Evolutionary conservation across 345 rosid genomes (phyloP).

Genomic region (Sisymbrium irio): DNA sequence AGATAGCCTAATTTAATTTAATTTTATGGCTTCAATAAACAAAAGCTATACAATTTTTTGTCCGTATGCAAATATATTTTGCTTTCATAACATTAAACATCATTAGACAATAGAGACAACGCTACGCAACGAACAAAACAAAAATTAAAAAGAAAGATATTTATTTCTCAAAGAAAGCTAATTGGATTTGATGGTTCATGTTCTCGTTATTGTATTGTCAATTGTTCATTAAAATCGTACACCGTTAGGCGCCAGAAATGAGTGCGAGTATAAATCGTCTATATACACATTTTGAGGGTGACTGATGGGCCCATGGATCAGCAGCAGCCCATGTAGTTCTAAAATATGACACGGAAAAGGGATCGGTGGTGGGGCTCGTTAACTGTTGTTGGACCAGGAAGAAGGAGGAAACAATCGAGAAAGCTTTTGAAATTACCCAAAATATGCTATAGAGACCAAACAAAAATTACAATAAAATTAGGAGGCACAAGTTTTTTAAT

Average conservation of each 20-base stretch:
- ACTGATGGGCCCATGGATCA: constrained; percentile 2
- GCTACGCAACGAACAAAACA: background rate
- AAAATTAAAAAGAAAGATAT: no score
- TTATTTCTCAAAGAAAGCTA: background rate
- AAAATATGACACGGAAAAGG: background rate
- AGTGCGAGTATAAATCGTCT: background rate
- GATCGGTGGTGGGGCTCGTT: background rate
- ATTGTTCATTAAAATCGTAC: background rate
- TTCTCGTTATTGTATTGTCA: background rate
- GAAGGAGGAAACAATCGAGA: background rate
- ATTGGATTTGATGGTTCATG: background rate
- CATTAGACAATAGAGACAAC: background rate
- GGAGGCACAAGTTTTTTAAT: background rate
- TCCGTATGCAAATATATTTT: background rate
- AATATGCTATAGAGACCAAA: background rate
- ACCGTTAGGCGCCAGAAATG: background rate
- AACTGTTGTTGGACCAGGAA: background rate
- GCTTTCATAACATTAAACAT: background rate
- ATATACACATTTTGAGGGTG: background rate
- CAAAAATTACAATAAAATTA: background rate
- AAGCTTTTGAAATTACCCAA: background rate
- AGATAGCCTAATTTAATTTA: background rate
- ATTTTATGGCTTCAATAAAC: background rate
- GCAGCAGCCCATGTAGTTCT: background rate
- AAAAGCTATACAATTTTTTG: background rate